These are phyloP conservation scores for Dactylellina parvicollis DNA, from an alignment of 2,329 filamentous ascomycete genomes.

Conservation along the genomic window DNA sequence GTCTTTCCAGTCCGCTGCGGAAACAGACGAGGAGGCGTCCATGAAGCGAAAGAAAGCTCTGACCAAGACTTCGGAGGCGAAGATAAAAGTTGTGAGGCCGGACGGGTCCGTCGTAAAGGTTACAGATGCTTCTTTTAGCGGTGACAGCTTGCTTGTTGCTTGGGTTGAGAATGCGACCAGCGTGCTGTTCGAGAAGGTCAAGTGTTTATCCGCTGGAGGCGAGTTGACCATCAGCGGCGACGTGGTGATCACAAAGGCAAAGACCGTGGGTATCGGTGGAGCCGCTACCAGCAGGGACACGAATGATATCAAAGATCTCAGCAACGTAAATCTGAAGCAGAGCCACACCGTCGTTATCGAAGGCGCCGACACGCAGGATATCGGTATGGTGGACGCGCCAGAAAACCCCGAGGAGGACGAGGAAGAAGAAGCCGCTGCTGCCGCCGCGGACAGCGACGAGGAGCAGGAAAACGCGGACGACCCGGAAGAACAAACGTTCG, in stretches of 20 bases:
- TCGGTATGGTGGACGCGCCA: conserved; percentile 60
- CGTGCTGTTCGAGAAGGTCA: conserved; percentile 65
- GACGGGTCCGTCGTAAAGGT: conserved; percentile 63
- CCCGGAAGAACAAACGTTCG: conserved; percentile 44
- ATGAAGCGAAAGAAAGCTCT: conserved; percentile 62
- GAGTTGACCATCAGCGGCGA: conserved; percentile 63
- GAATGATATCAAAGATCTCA: conserved; percentile 66
- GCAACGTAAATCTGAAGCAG: conserved; percentile 69
- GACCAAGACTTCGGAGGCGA: conserved; percentile 63
- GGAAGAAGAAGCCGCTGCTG: conserved; percentile 55
- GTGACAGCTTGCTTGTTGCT: conserved; percentile 63
- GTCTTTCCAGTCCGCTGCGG: conserved; percentile 61
- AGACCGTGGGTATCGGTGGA: conserved; percentile 62
- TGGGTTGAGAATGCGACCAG: conserved; percentile 66
- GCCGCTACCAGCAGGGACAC: conserved; percentile 63
- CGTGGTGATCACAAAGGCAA: conserved; percentile 63
- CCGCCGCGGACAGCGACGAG: conserved; percentile 33
- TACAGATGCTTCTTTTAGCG: conserved; percentile 63
- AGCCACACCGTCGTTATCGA: conserved; percentile 67
- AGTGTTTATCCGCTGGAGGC: conserved; percentile 64
- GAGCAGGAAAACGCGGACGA: conserved; percentile 40
- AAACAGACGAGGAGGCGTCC: conserved; percentile 38
- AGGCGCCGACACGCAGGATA: conserved; percentile 64
- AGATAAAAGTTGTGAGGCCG: conserved; percentile 63
- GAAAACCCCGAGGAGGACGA: conserved; percentile 57